phyloP scores from a whole-genome alignment of 805 yeast species.

The Candida piceae region DNA sequence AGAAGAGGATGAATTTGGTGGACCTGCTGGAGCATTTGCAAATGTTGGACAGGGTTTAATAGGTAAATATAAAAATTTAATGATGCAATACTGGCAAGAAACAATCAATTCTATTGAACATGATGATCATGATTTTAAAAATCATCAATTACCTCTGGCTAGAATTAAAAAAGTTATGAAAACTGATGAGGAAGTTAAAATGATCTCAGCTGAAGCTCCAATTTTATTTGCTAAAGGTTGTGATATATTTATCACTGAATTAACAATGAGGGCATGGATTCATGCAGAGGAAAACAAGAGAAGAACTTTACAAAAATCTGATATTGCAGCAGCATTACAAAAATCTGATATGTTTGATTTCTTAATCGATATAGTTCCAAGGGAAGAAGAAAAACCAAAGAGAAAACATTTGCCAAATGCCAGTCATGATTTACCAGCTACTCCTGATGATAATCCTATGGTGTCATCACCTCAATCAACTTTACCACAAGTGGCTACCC shows the following conservation, averaged over 20 bases:
- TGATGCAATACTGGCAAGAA: conserved; percentile 98
- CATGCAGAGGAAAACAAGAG: conserved; percentile 96
- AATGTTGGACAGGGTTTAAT: conserved; percentile 91
- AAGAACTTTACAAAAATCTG: conserved; percentile 88
- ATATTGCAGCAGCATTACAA: conserved; percentile 91
- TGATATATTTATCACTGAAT: conserved; percentile 92
- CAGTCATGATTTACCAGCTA: too few relatives aligned
- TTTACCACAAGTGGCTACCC: neutral
- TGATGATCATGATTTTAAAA: conserved; percentile 85
- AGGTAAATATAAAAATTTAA: conserved; percentile 76
- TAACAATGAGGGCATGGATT: conserved; percentile 98
- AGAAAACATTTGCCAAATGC: conserved; percentile 17
- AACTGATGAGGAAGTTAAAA: conserved; percentile 93
- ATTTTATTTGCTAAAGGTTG: conserved; percentile 96
- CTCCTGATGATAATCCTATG: neutral
- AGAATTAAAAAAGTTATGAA: conserved; percentile 97
- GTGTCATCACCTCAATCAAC: conserved; percentile 1
- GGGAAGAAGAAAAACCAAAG: conserved; percentile 70
- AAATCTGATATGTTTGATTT: conserved; percentile 97
- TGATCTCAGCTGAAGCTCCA: conserved; percentile 99
- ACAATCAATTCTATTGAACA: conserved; percentile 86
- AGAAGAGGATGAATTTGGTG: conserved; percentile 35
- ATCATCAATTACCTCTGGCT: conserved; percentile 92
- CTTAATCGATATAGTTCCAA: conserved; percentile 90
- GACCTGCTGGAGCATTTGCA: conserved; percentile 35